Percentiles rank a stretch among this genome's conserved stretches.
These are phyloP conservation scores for Simplicillium aogashimaense DNA, from an alignment of 2,329 filamentous ascomycete genomes.

Conservation along the genomic window DNA sequence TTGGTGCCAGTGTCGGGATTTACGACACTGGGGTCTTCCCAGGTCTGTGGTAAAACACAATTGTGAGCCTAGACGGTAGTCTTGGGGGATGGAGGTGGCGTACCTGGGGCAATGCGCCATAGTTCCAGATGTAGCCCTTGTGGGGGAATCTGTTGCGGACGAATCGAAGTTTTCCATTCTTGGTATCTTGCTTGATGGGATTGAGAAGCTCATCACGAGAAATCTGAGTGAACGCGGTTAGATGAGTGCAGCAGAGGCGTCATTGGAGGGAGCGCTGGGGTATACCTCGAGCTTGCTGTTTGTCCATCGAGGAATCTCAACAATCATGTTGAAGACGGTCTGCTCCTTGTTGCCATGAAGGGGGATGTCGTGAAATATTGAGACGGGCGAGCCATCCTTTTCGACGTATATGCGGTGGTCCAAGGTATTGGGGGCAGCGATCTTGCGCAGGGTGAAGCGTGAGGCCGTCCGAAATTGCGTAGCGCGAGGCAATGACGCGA, in stretches of 20 bases:
- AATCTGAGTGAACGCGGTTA: constrained; percentile 50
- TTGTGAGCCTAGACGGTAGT: no score
- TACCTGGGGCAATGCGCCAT: constrained; percentile 97
- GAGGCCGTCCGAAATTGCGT: constrained; percentile 39
- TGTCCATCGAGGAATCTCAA: constrained; percentile 99
- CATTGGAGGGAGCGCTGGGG: constrained; percentile 12
- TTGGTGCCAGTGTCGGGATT: constrained; percentile 11
- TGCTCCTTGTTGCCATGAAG: constrained; percentile 95
- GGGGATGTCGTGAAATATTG: constrained; percentile 96
- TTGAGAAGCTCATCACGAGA: constrained; percentile 98
- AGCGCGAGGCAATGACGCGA: constrained; percentile 17
- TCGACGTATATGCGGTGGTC: constrained; percentile 97
- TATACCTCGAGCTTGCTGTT: constrained; percentile 98
- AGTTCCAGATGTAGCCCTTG: constrained; percentile 99
- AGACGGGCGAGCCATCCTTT: constrained; percentile 90
- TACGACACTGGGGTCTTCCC: constrained; percentile 15
- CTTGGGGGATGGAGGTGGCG: constrained; percentile 14
- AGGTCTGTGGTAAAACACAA: constrained; percentile 9
- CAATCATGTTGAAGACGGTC: constrained; percentile 97
- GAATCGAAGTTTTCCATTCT: constrained; percentile 99
- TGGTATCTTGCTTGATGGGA: constrained; percentile 98
- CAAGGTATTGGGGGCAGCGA: constrained; percentile 82
- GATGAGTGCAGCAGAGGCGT: constrained; percentile 2
- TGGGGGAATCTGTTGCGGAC: constrained; percentile 99
- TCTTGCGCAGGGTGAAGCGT: constrained; percentile 71